Evolutionary conservation across 352 stramenopile species (phyloP), one percentile per base, ranked within the genome.

Genomic region (Globisporangium nagaii): DNA sequence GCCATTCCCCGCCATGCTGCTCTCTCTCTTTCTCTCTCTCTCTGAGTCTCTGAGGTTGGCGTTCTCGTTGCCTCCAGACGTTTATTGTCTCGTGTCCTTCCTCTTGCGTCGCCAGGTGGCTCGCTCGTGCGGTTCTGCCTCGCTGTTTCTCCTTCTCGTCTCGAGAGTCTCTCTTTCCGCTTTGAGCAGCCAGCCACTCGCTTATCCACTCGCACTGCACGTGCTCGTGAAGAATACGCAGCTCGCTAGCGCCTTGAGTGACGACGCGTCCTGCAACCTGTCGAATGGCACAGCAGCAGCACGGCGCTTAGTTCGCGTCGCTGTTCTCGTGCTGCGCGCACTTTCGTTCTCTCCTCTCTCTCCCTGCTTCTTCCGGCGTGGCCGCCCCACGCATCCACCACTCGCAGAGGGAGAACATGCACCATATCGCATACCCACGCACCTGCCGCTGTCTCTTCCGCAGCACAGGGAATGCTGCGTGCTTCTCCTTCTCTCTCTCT

Each of bases 1-100:
- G n/a, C 43, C 43, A 27, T 50, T 50, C 25, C n/a, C 32, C 32
- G 48, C 56, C 56, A 63, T 63, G 12, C 15, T 50, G n/a, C 8
- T 42, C 7, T 34, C n/a, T 22, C 27, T 48, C 10, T 31, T 27
- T 15, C 3, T 22, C 24, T 49, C 51, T 41, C 30, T 31, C 13
- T 17, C 9, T 43, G 27, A n/a, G n/a, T n/a, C n/a, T n/a, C n/a
- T n/a, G n/a, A n/a, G n/a, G n/a, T n/a, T n/a, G n/a, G n/a, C n/a
- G n/a, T n/a, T n/a, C n/a, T n/a, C n/a, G n/a, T n/a, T n/a, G n/a
- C n/a, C n/a, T n/a, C n/a, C n/a, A n/a, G n/a, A n/a, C n/a, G n/a
- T n/a, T n/a, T n/a, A n/a, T n/a, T n/a, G n/a, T n/a, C n/a, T n/a
- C n/a, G n/a, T n/a, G n/a, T n/a, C n/a, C n/a, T n/a, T n/a, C n/a